These are phyloP conservation scores for Aureobasidium uvarum DNA, from an alignment of 2,329 filamentous ascomycete species.

Conservation along the genomic window DNA sequence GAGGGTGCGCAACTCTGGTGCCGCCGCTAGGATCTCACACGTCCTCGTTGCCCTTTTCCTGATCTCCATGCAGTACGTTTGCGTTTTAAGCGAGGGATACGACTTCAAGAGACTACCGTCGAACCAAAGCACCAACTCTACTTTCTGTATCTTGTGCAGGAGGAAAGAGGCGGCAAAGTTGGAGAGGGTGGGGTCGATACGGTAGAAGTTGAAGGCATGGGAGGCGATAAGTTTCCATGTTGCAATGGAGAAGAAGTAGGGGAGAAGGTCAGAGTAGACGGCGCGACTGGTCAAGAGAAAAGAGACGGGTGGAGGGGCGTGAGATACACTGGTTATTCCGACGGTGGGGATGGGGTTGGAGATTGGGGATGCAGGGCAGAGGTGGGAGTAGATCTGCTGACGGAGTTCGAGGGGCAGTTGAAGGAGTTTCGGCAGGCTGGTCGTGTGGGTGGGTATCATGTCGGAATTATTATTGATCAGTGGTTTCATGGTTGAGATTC, in stretches of 20 bases:
- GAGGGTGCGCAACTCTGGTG: slow-evolving; percentile 32
- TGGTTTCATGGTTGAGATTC: too few species aligned
- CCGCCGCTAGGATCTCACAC: slow-evolving; percentile 35
- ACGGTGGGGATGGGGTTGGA: slow-evolving; percentile 34
- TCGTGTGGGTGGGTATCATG: background rate
- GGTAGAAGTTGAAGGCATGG: slow-evolving; percentile 42
- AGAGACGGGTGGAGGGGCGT: slow-evolving; percentile 32
- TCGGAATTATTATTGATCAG: background rate
- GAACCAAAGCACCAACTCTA: slow-evolving; percentile 39
- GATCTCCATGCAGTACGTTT: slow-evolving; percentile 37
- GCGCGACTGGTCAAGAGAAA: slow-evolving; percentile 35
- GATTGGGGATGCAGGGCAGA: slow-evolving; percentile 36
- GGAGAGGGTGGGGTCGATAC: slow-evolving; percentile 37
- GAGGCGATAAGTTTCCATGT: slow-evolving; percentile 39
- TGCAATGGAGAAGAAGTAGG: slow-evolving; percentile 37
- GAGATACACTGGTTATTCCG: slow-evolving; percentile 39
- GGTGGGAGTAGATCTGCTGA: slow-evolving; percentile 43
- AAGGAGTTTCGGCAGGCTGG: slow-evolving; percentile 30
- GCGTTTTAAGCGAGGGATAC: slow-evolving; percentile 37
- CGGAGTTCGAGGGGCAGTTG: slow-evolving; percentile 47
- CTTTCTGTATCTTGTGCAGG: slow-evolving; percentile 33
- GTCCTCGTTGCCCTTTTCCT: slow-evolving; percentile 33
- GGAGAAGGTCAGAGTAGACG: slow-evolving; percentile 35
- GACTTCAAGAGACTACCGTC: slow-evolving; percentile 36
- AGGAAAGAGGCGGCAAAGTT: slow-evolving; percentile 31